Base-by-base conservation (phyloP, 2,329 filamentous ascomycete genomes). In the Aphanocladium album region DNA sequence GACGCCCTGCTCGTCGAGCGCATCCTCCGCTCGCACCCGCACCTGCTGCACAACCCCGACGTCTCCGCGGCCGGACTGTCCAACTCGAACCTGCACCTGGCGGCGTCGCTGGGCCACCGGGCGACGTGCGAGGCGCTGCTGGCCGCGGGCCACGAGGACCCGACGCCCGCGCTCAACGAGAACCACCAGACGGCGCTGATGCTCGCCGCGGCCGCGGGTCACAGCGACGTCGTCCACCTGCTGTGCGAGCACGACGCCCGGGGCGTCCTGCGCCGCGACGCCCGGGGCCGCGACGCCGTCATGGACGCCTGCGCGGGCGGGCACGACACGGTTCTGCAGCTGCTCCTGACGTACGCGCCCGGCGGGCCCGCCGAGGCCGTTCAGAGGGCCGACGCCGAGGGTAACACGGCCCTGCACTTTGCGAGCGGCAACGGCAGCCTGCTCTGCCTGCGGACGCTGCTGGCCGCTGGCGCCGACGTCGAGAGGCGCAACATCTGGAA, bases 351-450 rank as follows among this genome's bases (percentile, higher is more conserved):
- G 0, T 86, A 82, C 66, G 80, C 79, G 1, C 83, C 84, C 8
- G 75, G 75, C n/a, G 83, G 83, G 16, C 77, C 82, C 0, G 72
- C 73, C 23, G 76, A 77, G 0, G 81, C 83, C 3, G 80, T 89
- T 7, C 78, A 79, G 50, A 77, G 80, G 33, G 78, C 80, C 4
- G 91, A 96, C 69, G 68, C 80, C 1, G 83, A 89, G 61, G 91
- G 91, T n/a, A 95, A 96, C 71, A 96, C 91, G 2, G 89, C 91
- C 0, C 78, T 96, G 47, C 91, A 96, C 74, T 92, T 95, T 75
- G 92, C 92, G 14, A 91, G 87, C 68, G 89, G 89, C 50, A 90
- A 90, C 68, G 91, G 91, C 1, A 89, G 93, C 66, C 74, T 96
- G 50, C 85, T 92, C 58, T 89, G 90, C 0, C 76, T 96, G 59